Percentiles rank a stretch among this genome's conserved stretches.
Conservation (phyloP, 352 stramenopile genomes). For the Pythium dissimile region DNA sequence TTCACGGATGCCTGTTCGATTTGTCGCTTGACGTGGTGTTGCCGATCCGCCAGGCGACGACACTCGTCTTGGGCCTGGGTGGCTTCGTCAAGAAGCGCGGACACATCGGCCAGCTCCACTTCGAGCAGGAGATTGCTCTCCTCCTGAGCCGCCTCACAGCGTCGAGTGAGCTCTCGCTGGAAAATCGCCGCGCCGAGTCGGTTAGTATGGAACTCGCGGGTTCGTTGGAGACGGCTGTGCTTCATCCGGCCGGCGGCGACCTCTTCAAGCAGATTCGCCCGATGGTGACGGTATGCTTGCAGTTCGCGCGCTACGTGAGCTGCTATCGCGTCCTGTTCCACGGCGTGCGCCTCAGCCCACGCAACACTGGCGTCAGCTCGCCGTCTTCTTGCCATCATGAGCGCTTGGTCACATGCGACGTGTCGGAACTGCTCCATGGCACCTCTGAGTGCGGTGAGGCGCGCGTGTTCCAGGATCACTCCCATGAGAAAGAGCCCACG, state of each 20-base stretch:
- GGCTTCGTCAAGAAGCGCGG: conserved; percentile 30
- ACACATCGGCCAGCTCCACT: conserved; percentile 30
- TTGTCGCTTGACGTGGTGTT: conserved; percentile 45
- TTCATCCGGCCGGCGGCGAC: conserved; percentile 6
- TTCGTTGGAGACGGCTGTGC: conserved; percentile 11
- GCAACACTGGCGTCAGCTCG: conserved; percentile 9
- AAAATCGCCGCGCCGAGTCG: conserved; percentile 12
- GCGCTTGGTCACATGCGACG: conserved; percentile 17
- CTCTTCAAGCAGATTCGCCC: conserved; percentile 15
- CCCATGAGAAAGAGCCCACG: conserved; percentile 28
- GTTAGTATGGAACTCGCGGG: conserved; percentile 24
- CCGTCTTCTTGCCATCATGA: conserved; percentile 6
- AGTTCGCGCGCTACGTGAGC: conserved; percentile 20
- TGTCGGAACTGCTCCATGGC: conserved; percentile 27
- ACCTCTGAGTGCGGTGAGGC: conserved; percentile 11
- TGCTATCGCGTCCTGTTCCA: conserved; percentile 30
- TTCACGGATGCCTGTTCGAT: conserved; percentile 51
- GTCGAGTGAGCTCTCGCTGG: conserved; percentile 18
- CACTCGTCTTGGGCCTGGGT: conserved; percentile 37
- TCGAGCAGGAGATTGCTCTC: conserved; percentile 36
- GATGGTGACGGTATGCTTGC: conserved; percentile 8
- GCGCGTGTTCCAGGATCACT: conserved; percentile 20
- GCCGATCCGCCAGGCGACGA: conserved; percentile 16
- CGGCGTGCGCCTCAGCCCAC: conserved; percentile 20
- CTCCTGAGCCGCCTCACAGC: conserved; percentile 39